Evolutionary conservation across 106 monocot species (phyloP).

Genomic region (Dioscorea dumetorum): DNA sequence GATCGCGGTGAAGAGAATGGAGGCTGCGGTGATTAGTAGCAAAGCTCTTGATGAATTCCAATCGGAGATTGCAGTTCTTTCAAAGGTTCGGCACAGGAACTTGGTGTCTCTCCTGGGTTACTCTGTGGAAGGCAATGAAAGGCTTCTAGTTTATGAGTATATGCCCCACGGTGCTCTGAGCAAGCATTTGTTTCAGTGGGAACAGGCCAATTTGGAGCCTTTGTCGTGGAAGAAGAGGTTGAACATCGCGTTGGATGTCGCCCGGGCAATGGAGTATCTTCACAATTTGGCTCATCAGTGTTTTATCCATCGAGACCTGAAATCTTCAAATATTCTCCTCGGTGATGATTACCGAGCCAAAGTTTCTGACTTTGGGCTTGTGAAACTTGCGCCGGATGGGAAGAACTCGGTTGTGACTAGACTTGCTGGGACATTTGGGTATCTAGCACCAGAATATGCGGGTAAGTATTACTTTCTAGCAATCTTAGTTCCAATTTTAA

Average conservation of each 20-base stretch:
- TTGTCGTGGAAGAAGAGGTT: constrained; percentile 67
- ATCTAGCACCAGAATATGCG: constrained; percentile 82
- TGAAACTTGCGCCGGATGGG: constrained; percentile 65
- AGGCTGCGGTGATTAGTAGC: constrained; percentile 26
- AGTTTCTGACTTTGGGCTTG: constrained; percentile 68
- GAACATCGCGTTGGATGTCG: constrained; percentile 66
- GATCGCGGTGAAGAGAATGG: constrained; percentile 78
- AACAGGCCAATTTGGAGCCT: constrained; percentile 33
- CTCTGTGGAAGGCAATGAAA: constrained; percentile 49
- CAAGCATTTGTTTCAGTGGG: constrained; percentile 55
- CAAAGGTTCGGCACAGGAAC: constrained; percentile 62
- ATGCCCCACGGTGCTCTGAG: constrained; percentile 72
- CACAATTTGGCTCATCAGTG: constrained; percentile 56
- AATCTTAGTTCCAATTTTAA: too few relatives aligned
- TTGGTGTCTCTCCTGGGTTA: constrained; percentile 62
- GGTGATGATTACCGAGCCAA: constrained; percentile 64
- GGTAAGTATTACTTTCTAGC: constrained; percentile 23
- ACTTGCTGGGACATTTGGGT: constrained; percentile 78
- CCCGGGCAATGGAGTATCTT: constrained; percentile 70
- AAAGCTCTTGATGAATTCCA: constrained; percentile 63
- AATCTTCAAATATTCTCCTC: constrained; percentile 67
- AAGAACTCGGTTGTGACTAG: constrained; percentile 54
- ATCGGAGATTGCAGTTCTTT: constrained; percentile 61
- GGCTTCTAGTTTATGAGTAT: constrained; percentile 64
- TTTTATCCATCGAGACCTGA: constrained; percentile 77